Evolutionary conservation across 345 rosid species (phyloP), one percentile per base, ranked within the genome.

Genomic region (Murraya paniculata): DNA sequence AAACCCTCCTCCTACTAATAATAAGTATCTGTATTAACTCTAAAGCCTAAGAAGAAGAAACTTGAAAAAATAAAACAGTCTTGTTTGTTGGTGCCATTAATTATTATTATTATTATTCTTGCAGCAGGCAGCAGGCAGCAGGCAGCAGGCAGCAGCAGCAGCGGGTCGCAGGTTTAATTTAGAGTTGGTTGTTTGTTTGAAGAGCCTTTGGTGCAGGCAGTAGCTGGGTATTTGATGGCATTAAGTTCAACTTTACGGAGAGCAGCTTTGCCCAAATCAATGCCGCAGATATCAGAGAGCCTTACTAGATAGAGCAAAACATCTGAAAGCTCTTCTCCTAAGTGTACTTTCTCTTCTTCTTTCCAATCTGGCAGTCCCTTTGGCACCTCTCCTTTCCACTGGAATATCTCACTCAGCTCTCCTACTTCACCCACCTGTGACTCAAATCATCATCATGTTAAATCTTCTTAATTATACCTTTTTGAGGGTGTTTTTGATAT

Each of bases 341-440:
- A 79, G 72, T 95, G 98, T 18, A 88, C 85, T 72, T 87, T 93
- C 77, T 93, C 97, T 45, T 93, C 97, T 73, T 95, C 98, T 86
- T 89, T 84, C 96, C 96, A 95, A 59, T 79, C 98, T 4, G 97
- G 93, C 65, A 92, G 82, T 27, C 98, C 98, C 80, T 75, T 91
- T 28, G 93, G 87, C 2, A 95, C 98, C 88, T 95, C 98, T 21
- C 97, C 99, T 84, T 85, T 95, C 99, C 99, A 95, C 57, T 95
- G 98, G 72, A 95, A 95, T 87, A 95, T 95, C 92, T 91, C 93
- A 16, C 98, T 93, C 9, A 95, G 77, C 76, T 95, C 98, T 68
- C 99, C 98, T 16, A 95, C 93, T 86, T 95, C 99, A 18, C 96
- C 97, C 68, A 95, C 96, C 99, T 95, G 81, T 31, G n/a, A 9